Evolutionary conservation across 2,329 filamentous ascomycete species (phyloP).

Genomic region (Fusarium longipes): DNA sequence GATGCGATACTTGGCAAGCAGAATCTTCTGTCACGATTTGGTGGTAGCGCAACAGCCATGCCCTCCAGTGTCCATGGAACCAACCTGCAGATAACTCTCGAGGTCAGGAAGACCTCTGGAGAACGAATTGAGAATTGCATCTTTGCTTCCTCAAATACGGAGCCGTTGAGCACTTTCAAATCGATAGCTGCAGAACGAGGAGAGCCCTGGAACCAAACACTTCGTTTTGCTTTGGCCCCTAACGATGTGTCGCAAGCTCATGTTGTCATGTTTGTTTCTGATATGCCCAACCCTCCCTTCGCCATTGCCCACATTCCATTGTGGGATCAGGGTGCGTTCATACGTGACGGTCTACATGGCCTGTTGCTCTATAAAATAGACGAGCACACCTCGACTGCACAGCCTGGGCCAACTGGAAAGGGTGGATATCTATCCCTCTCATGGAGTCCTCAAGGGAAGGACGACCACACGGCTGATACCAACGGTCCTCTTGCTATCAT

Average conservation of each 20-base stretch:
- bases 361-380: slow-evolving; percentile 91
- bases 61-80: slow-evolving; percentile 70
- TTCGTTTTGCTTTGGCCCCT: slow-evolving; percentile 82
- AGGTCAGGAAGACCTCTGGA: slow-evolving; percentile 83
- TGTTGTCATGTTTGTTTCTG: slow-evolving; percentile 88
- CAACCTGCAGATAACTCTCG: slow-evolving; percentile 88
- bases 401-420: slow-evolving; percentile 72
- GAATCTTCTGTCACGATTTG: slow-evolving; percentile 72
- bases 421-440: slow-evolving; percentile 88
- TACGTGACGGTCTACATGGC: slow-evolving; percentile 84
- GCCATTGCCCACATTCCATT: slow-evolving; percentile 92
- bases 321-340: slow-evolving; percentile 92
- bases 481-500: slow-evolving; percentile 85
- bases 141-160: slow-evolving; percentile 83
- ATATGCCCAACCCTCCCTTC: slow-evolving; percentile 88
- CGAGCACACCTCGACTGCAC: slow-evolving; percentile 81
- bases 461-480: slow-evolving; percentile 77
- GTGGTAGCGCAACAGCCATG: slow-evolving; percentile 79
- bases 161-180: slow-evolving; percentile 85
- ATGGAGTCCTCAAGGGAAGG: slow-evolving; percentile 77
- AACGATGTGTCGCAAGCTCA: slow-evolving; percentile 86
- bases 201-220: slow-evolving; percentile 87
- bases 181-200: slow-evolving; percentile 84
- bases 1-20: slow-evolving; percentile 83
- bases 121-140: slow-evolving; percentile 90